Evolutionary conservation across 495 filamentous ascomycete genomes (phyloP).

Genomic region (Lophiotrema nucula): DNA sequence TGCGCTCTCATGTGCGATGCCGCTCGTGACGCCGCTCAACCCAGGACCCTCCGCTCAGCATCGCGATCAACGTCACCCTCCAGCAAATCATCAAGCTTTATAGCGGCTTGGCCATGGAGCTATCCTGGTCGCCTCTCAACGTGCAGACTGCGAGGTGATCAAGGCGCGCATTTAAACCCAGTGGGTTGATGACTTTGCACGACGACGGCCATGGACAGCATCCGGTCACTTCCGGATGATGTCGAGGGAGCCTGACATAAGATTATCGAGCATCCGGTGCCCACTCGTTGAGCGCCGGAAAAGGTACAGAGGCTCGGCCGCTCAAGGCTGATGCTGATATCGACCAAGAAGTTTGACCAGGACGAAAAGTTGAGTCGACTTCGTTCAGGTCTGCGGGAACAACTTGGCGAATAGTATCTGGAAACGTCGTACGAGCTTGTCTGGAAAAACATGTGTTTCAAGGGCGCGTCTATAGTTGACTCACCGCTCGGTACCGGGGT

Average conservation of each 20-base stretch:
- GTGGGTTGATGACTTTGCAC: background rate
- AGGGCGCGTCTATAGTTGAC: background rate
- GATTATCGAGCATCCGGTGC: background rate
- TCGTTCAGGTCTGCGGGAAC: background rate
- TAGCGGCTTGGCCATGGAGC: conserved; percentile 13
- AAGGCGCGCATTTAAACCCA: background rate
- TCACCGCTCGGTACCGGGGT: background rate
- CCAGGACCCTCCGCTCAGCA: background rate
- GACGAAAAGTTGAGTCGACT: background rate
- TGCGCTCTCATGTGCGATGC: background rate
- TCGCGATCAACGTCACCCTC: conserved; percentile 16
- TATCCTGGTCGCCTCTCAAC: background rate
- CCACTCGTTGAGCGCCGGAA: background rate
- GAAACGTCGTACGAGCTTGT: background rate
- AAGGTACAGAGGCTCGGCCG: too few species aligned
- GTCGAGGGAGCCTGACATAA: background rate
- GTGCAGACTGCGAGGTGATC: conserved; percentile 2
- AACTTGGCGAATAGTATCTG: background rate
- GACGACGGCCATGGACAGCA: background rate
- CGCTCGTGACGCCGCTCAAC: background rate
- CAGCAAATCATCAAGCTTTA: conserved; percentile 13
- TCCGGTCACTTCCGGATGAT: conserved; percentile 6
- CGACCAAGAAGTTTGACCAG: background rate
- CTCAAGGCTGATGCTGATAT: too few species aligned
- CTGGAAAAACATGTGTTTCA: background rate